Evolutionary conservation across 2,329 filamentous ascomycete genomes (phyloP).

Genomic region (Cladosporium sp.): DNA sequence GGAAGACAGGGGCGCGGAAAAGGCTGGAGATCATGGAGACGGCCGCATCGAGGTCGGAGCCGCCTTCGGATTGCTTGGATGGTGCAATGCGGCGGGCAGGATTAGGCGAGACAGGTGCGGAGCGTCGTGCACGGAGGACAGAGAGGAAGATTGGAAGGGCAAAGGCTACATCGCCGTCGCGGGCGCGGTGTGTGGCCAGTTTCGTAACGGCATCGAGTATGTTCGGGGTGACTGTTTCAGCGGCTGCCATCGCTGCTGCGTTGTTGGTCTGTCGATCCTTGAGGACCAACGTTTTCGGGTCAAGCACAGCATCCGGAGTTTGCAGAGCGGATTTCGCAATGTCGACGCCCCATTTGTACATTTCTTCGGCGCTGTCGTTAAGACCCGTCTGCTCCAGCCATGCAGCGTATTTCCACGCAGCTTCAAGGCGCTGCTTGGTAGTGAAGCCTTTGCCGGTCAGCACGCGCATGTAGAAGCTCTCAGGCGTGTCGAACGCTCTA

Average conservation of each 20-base stretch:
- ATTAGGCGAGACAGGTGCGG: conserved; percentile 42
- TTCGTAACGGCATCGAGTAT: conserved; percentile 69
- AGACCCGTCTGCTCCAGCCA: conserved; percentile 75
- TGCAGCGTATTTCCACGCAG: conserved; percentile 74
- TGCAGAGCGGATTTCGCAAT: conserved; percentile 58
- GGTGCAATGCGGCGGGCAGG: conserved; percentile 24
- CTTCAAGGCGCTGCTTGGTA: conserved; percentile 70
- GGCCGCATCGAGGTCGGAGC: conserved; percentile 20
- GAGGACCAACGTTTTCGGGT: conserved; percentile 55
- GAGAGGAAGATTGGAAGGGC: conserved; percentile 84
- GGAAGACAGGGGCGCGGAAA: conserved; percentile 49
- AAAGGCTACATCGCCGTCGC: conserved; percentile 56
- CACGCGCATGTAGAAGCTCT: conserved; percentile 74
- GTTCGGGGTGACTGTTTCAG: conserved; percentile 53
- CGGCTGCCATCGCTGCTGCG: conserved; percentile 31
- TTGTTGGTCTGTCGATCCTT: conserved; percentile 24
- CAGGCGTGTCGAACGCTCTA: conserved; percentile 61
- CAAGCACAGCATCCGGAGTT: conserved; percentile 42
- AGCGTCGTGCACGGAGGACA: conserved; percentile 68
- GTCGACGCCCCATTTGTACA: conserved; percentile 70
- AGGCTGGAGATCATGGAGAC: conserved; percentile 29
- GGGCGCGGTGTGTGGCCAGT: conserved; percentile 71
- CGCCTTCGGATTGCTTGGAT: conserved; percentile 6
- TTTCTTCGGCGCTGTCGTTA: conserved; percentile 58
- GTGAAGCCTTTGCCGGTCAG: conserved; percentile 74